A percentile compares a stretch with the other conserved stretches of the same genome.
phyloP scores from a whole-genome alignment of 31 red algal genomes.

The Odonthalia washingtoniensis region DNA sequence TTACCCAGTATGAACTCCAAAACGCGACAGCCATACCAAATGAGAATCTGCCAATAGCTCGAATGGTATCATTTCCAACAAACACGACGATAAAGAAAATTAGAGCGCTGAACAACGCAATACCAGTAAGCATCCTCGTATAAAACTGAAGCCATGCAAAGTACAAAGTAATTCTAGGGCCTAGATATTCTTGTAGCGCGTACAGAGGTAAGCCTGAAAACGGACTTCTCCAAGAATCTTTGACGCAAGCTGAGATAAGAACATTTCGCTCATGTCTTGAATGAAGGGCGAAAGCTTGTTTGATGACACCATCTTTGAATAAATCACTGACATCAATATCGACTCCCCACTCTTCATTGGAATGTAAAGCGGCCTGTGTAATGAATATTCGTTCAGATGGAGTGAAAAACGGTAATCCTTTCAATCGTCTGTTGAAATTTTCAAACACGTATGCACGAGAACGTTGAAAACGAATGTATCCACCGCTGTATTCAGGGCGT shows the following conservation, averaged over 20 bases:
- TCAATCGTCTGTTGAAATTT: conserved; percentile 33
- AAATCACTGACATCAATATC: conserved; percentile 75
- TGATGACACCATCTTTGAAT: conserved; percentile 42
- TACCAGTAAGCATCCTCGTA: conserved; percentile 49
- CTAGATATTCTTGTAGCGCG: conserved; percentile 77
- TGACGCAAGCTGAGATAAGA: conserved; percentile 54
- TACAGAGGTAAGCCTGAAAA: conserved; percentile 57
- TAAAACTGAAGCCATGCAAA: conserved; percentile 67
- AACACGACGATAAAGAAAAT: conserved; percentile 5
- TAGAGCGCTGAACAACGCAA: conserved; percentile 31
- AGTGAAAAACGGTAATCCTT: conserved; percentile 54
- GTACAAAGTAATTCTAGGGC: conserved; percentile 67
- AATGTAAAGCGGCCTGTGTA: conserved; percentile 59
- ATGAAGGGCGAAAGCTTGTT: conserved; percentile 78
- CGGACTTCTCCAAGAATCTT: conserved; percentile 59
- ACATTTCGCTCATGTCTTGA: conserved; percentile 23
- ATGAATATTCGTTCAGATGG: conserved; percentile 73
- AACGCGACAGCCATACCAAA: conserved; percentile 42
- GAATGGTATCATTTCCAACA: neutral
- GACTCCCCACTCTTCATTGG: conserved; percentile 82
- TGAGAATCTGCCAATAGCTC: conserved; percentile 24
- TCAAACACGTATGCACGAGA: conserved; percentile 56
- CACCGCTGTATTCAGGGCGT: conserved; percentile 65
- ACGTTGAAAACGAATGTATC: conserved; percentile 57
- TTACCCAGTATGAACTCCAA: conserved; percentile 79